Evolutionary conservation across 306 rosid genomes (phyloP).

Genomic region (Quercus glauca): DNA sequence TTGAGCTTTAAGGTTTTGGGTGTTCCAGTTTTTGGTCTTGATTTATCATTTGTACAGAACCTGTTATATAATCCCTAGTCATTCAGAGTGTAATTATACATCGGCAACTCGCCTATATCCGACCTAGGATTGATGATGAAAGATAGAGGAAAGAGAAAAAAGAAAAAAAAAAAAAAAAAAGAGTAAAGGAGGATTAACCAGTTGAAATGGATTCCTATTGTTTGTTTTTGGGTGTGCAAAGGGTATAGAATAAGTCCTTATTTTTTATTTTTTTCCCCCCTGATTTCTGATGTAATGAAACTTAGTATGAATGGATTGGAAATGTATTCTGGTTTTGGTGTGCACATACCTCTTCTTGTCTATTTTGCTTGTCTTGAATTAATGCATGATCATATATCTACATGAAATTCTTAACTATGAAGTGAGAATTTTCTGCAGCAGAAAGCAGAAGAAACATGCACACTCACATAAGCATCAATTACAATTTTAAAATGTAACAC

Average conservation of each 20-base stretch:
- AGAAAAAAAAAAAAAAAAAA: neutral
- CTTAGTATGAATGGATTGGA: constrained; percentile 70
- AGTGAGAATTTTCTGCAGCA: neutral
- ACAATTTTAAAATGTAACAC: neutral
- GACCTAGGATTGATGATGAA: constrained; percentile 54
- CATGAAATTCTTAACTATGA: neutral
- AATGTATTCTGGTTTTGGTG: constrained; percentile 83
- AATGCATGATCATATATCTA: constrained; percentile 2
- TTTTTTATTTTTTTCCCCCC: constrained; percentile 24
- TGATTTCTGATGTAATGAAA: constrained; percentile 70
- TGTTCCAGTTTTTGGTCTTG: constrained; percentile 73
- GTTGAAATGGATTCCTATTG: constrained; percentile 43
- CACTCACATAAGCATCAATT: constrained; percentile 4
- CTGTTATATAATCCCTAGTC: constrained; percentile 49
- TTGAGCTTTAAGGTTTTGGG: constrained; percentile 46
- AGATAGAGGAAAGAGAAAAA: constrained; percentile 35
- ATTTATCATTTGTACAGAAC: constrained; percentile 71
- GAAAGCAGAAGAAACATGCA: constrained; percentile 8
- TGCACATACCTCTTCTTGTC: constrained; percentile 46
- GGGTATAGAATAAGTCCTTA: constrained; percentile 55
- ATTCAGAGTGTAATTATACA: constrained; percentile 77
- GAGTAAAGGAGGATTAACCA: constrained; percentile 48
- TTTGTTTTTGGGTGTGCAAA: constrained; percentile 73
- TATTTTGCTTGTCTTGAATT: constrained; percentile 20
- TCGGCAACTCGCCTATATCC: constrained; percentile 65